Conservation (phyloP, 768 basidiomycete genomes). For the Sarcodon sp. region DNA sequence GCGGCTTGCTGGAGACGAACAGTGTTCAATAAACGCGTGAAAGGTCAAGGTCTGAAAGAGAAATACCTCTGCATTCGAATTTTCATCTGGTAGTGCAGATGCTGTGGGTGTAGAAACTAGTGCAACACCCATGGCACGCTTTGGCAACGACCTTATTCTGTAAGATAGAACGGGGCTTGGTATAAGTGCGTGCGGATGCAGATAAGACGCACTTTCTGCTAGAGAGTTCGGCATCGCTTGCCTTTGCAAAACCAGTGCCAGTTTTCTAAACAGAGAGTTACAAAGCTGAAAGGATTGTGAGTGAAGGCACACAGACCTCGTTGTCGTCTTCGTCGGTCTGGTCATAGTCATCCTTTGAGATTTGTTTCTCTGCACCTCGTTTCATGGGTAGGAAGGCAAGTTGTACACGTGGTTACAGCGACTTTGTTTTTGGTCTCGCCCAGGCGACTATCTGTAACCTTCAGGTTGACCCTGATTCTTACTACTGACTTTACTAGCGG, state of each 20-base stretch:
- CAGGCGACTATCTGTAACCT: no score
- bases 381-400: conserved; percentile 34
- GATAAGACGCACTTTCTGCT: conserved; percentile 37
- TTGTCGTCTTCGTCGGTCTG: conserved; percentile 23
- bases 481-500: no score
- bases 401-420: not conserved
- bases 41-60: not conserved
- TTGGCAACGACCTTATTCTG: conserved; percentile 60
- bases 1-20: conserved; percentile 1
- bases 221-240: conserved; percentile 42
- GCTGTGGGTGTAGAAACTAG: conserved; percentile 7
- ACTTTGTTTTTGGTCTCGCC: no score
- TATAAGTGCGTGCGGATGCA: not conserved
- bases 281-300: not conserved
- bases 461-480: no score
- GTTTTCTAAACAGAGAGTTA: conserved; percentile 25
- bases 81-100: conserved; percentile 5
- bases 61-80: conserved; percentile 1
- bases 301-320: conserved; percentile 21
- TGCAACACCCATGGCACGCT: conserved; percentile 20
- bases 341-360: conserved; percentile 34
- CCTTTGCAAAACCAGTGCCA: conserved; percentile 37
- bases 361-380: conserved; percentile 60
- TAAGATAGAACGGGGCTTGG: not conserved
- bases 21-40: conserved; percentile 9